Evolutionary conservation across 2,329 filamentous ascomycete species (phyloP), one percentile per base, ranked within the genome.

Genomic region (Rutstroemia sp.): DNA sequence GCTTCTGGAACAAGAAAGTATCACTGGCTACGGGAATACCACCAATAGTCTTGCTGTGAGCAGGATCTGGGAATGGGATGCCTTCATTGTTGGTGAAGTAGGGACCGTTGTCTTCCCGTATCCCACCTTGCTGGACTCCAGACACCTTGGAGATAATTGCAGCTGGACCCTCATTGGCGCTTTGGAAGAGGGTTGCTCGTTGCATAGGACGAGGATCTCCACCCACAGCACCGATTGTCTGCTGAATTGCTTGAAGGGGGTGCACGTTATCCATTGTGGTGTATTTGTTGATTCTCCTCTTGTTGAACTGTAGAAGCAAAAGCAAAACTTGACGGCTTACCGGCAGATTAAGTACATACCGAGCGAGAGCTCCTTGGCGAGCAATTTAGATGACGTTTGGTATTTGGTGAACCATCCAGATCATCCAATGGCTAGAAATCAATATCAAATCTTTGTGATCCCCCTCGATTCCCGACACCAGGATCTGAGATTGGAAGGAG

Each of bases 21-120:
- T 56, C 54, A 34, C 54, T 56, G 8, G 47, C 54, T 34, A 56
- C 45, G 5, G 54, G 54, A 36, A 56, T n/a, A 4, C 54, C 54
- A 34, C 47, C 54, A 17, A 56, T 27, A 5, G 47, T 56, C 47
- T 56, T 56, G 48, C 54, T 56, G 23, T 56, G 54, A 3, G 54
- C 54, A 36, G 54, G 54, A 23, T 56, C 54, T 16, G 54, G 54
- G 38, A 56, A 56, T 5, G 54, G 54, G 36, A 56, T 56, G 5
- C 54, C 54, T 40, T 56, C 54, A 42, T 56, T 56, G 38, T 51
- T 56, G n/a, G 54, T 56, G 17, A 51, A 56, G 27, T 56, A 56
- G 16, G 47, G 54, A n/a, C 46, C 54, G 23, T 56, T 48, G 27
- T 56, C 54, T 38, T 56, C 54, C 21, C 38, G 54, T n/a, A 40